Base-by-base conservation (phyloP, 2,329 filamentous ascomycete genomes). In the Clonostachys chloroleuca region DNA sequence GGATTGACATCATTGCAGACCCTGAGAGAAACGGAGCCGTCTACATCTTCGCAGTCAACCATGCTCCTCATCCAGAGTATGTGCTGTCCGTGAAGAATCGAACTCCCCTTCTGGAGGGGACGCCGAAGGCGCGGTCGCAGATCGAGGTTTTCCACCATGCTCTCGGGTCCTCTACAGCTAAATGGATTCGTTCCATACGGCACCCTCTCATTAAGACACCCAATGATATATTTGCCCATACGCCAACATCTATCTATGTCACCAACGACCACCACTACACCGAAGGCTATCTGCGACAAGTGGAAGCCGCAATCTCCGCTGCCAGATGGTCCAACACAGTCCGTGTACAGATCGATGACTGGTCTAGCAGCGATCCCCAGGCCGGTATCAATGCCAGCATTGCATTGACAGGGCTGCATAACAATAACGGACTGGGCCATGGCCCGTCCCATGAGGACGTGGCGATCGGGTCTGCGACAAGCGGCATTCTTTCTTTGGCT, bases 21-120 rank as follows among this genome's bases (percentile, higher is more conserved):
- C 72, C 70, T 0, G 54, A 69, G 3, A 30, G 10, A 10, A 54
- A 55, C 3, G 42, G 46, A 42, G 56, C 66, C 0, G 74, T 84
- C 6, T 84, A 81, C 52, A 77, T 85, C 42, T 80, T 79, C 46
- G 80, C 77, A 0, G 60, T 85, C 44, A 85, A 85, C 52, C 82
- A 85, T 47, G 53, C 76, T 2, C 74, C 80, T 0, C 75, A 81
- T 47, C 66, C 68, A 0, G 65, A 66, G 0, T 71, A 68, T 18
- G 33, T 47, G 8, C 17, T 16, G n/a, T n/a, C 36, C 12, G 17
- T 39, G 14, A 39, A n/a, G 13, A 40, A 41, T 16, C 20, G 16
- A 37, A 36, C 14, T 40, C 43, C 5, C 47, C 47, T 3, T 7
- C 52, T 50, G 4, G 49, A 51, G 5, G 60, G 61, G 3, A 55